Evolutionary conservation across 2,329 filamentous ascomycete genomes (phyloP), one percentile per base, ranked within the genome.

Genomic region (Purpureocillium takamizusanense): DNA sequence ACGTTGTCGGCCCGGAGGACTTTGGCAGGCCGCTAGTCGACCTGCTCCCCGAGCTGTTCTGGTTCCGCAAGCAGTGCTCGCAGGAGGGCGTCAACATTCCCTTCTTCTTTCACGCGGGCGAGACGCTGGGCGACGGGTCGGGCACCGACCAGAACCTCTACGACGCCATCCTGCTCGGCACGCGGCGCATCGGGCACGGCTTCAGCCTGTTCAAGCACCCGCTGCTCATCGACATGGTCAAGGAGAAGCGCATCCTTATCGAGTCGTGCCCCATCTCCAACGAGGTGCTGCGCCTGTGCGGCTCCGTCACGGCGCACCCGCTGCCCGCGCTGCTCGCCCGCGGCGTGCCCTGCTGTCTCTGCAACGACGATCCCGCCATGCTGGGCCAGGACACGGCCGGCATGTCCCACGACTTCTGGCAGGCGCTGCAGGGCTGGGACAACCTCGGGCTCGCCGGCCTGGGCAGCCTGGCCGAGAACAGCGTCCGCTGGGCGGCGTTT

Each of bases 61-160:
- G 87, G 87, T 95, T 97, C 71, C 81, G 81, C 46, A 89, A 90
- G 59, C 77, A 83, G 50, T 95, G 88, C 57, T 75, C 77, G 1
- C 72, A 85, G 53, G 81, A 87, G 52, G 78, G 75, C 3, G 75
- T 95, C 29, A 78, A 87, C 36, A 79, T 98, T 9, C 90, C 90
- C 1, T 95, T 95, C 67, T 94, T 94, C 68, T 94, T 97, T 66
- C 89, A 95, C 57, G 89, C 90, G 0, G 90, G 89, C 46, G 89
- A 95, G 62, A 86, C 80, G 27, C 76, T 94, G 1, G 87, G 86
- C 17, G 65, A 69, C 44, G 88, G 87, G 21, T 81, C 79, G 48
- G 71, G 69, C 15, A 82, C 83, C 0, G 89, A 95, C 52, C 52
- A 64, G 44, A 95, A 95, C 59, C 72, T 97, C 3, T 95, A 88